These are phyloP conservation scores for Fusarium sp. DNA, from an alignment of 2,329 filamentous ascomycete species.

Conservation along the genomic window DNA sequence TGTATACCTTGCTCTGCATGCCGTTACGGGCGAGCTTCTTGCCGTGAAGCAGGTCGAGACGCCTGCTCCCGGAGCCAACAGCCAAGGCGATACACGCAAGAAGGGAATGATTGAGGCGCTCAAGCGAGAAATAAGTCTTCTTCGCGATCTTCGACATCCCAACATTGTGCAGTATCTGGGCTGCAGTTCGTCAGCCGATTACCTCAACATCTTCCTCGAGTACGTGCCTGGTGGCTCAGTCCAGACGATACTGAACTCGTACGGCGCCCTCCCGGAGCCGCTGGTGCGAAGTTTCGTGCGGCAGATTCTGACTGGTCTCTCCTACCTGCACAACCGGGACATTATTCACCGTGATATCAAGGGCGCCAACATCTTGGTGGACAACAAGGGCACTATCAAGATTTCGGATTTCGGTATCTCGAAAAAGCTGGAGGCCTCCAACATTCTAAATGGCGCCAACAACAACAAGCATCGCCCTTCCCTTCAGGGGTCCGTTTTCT, in stretches of 20 bases:
- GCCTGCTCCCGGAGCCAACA: conserved; percentile 78
- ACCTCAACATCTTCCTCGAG: conserved; percentile 99
- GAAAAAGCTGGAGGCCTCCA: conserved; percentile 94
- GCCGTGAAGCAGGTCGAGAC: conserved; percentile 98
- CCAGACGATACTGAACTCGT: conserved; percentile 98
- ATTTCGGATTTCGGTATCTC: conserved; percentile 99
- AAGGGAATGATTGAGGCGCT: conserved; percentile 98
- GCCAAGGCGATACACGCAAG: conserved; percentile 87
- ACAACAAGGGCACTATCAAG: conserved; percentile 99
- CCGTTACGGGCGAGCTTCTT: conserved; percentile 95
- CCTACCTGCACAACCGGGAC: conserved; percentile 91
- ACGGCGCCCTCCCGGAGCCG: conserved; percentile 92
- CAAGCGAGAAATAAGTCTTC: conserved; percentile 93
- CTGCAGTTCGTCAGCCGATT: conserved; percentile 87
- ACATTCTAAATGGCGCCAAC: conserved; percentile 75
- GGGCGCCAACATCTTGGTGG: conserved; percentile 96
- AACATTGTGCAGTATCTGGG: conserved; percentile 99
- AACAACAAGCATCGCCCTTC: conserved; percentile 78
- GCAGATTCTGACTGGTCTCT: conserved; percentile 91
- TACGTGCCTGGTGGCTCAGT: conserved; percentile 98
- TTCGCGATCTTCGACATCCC: conserved; percentile 91
- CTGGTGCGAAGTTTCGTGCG: conserved; percentile 96
- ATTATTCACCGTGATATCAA: conserved; percentile 99
- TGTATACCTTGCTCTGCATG: conserved; percentile 93
- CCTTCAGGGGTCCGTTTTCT: conserved; percentile 96